Evolutionary conservation across 2,329 filamentous ascomycete genomes (phyloP).

Genomic region (Aphanoascus verrucosus): DNA sequence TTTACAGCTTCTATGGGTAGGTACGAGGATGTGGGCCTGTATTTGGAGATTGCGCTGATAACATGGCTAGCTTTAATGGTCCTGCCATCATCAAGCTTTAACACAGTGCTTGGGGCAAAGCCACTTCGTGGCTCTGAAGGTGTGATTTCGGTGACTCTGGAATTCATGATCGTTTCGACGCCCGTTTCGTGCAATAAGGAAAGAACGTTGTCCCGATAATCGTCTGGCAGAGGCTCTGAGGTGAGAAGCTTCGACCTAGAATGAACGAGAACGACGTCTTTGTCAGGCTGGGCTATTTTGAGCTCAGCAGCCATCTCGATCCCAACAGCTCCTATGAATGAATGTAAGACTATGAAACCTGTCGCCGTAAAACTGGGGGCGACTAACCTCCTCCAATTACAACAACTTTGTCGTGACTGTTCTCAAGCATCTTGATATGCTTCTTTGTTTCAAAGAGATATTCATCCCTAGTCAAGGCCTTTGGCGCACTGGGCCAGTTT

Average conservation of each 20-base stretch:
- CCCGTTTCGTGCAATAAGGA: conserved; percentile 50
- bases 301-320: conserved; percentile 74
- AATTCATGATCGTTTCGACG: conserved; percentile 54
- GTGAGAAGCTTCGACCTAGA: conserved; percentile 60
- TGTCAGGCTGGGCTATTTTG: conserved; percentile 53
- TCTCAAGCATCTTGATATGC: conserved; percentile 48
- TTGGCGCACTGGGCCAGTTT: conserved; percentile 62
- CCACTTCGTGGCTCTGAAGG: conserved; percentile 35
- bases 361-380: background rate
- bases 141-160: conserved; percentile 39
- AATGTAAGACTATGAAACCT: background rate
- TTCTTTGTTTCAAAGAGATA: conserved; percentile 53
- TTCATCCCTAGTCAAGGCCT: conserved; percentile 49
- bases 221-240: conserved; percentile 59
- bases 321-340: conserved; percentile 54
- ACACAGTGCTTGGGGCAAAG: conserved; percentile 31
- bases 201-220: conserved; percentile 54
- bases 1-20: conserved; percentile 49
- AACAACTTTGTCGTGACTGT: conserved; percentile 50
- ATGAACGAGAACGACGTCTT: conserved; percentile 63
- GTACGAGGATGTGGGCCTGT: conserved; percentile 50
- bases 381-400: conserved; percentile 60
- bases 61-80: conserved; percentile 52
- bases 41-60: conserved; percentile 56
- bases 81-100: conserved; percentile 51